Percentiles rank a stretch among this genome's conserved stretches.
These are phyloP conservation scores for Saccharomycopsis fibuligera DNA, from an alignment of 805 yeast genomes.

Conservation along the genomic window DNA sequence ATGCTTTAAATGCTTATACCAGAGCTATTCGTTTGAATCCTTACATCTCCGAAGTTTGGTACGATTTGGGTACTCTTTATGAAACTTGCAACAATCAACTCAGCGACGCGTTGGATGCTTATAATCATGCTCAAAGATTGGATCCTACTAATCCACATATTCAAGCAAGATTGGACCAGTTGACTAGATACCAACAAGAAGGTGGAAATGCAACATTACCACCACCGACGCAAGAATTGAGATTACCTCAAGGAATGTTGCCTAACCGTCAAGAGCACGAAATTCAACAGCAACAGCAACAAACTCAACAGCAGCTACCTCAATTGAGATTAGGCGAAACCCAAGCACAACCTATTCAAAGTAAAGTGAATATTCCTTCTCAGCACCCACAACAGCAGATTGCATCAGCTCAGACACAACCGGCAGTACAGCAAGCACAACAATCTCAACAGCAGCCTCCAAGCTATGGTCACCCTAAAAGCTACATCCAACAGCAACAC, in stretches of 20 bases:
- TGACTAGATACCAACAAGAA: slow-evolving; percentile 65
- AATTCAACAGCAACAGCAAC: slow-evolving; percentile 15
- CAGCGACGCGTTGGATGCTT: slow-evolving; percentile 93
- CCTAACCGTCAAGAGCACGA: slow-evolving; percentile 34
- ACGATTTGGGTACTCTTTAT: slow-evolving; percentile 92
- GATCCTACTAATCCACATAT: slow-evolving; percentile 95
- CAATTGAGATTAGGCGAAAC: slow-evolving; percentile 10
- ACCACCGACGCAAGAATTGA: slow-evolving; percentile 63
- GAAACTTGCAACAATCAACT: slow-evolving; percentile 97
- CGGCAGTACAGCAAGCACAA: no score
- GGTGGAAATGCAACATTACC: slow-evolving; percentile 58
- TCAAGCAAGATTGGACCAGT: slow-evolving; percentile 83
- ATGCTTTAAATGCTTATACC: slow-evolving; percentile 96
- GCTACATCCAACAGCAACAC: no score
- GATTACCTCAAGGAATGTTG: slow-evolving; percentile 59
- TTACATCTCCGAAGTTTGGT: slow-evolving; percentile 96
- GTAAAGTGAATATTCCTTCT: background rate
- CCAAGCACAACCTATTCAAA: background rate
- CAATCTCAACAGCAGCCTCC: no score
- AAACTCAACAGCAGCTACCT: slow-evolving; percentile 11
- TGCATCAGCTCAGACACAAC: no score
- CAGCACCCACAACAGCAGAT: no score
- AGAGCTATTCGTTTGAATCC: slow-evolving; percentile 95
- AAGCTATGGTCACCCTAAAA: no score
- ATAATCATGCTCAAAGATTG: slow-evolving; percentile 89